Evolutionary conservation across 371 early-diverging fungal genomes (phyloP), one percentile per base, ranked within the genome.

Genomic region (Batkoa obscura): DNA sequence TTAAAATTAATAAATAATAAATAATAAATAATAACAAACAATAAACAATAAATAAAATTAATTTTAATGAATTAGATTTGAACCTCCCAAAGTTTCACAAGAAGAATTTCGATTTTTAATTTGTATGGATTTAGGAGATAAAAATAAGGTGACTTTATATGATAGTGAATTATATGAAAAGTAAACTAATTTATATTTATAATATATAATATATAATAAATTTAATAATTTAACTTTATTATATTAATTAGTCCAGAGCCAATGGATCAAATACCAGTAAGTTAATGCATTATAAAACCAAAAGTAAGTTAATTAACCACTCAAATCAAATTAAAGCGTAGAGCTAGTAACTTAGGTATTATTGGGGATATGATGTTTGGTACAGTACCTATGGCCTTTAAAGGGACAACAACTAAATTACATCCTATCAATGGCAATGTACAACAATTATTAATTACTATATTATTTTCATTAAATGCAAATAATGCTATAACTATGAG

Each of bases 281-380:
- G 5, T 8, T 39, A 39, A 39, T 8, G 41, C 41, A n/a, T n/a
- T n/a, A n/a, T n/a, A n/a, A n/a, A n/a, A n/a, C 41, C 41, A 39
- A 13, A 39, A 39, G 8, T 39, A 39, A 8, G 13, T 13, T 39
- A 8, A 8, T 39, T 39, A 39, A 39, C 5, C 41, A 5, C 5
- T 13, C 5, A 8, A 8, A 8, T 39, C 13, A 39, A 43, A 52
- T 59, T 50, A 59, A 61, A 8, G 70, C 71, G 68, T 59, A 54
- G 60, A 59, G 57, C 68, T 66, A 36, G 65, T 62, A 60, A 63
- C 39, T 55, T 73, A 41, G 75, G 72, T 60, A 52, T 72, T 13
- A 68, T 72, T 54, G 76, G 73, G 2, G 76, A 75, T 42, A 75
- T 80, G 72, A 78, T 80, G 60, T 80, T 80, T 60, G 80, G 80